A percentile compares a stretch with the other conserved stretches of the same genome.
phyloP scores from a whole-genome alignment of 805 yeast species.

The Hanseniaspora lachancei region DNA sequence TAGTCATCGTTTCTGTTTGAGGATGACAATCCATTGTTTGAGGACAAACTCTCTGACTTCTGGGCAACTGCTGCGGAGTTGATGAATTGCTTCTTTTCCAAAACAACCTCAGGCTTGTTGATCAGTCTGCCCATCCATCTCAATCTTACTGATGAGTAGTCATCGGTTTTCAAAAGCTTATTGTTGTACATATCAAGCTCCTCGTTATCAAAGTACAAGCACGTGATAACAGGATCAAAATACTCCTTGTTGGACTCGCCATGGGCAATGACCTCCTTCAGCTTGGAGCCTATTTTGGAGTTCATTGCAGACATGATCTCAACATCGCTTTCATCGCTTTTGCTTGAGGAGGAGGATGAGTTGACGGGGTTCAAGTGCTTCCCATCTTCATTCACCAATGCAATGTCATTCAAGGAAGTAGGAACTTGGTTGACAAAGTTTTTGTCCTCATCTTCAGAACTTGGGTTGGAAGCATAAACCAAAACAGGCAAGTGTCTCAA shows the following conservation, averaged over 20 bases:
- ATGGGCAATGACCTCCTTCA: conserved; percentile 13
- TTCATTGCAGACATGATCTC: conserved; percentile 12
- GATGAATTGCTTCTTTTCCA: conserved; percentile 70
- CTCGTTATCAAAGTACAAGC: conserved; percentile 76
- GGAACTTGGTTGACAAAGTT: conserved; percentile 22
- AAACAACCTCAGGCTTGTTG: conserved; percentile 61
- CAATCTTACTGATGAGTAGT: conserved; percentile 65
- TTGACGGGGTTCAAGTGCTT: not conserved
- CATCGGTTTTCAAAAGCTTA: conserved; percentile 56
- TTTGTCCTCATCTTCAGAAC: conserved; percentile 22
- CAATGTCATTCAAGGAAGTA: conserved; percentile 18
- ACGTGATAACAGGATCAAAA: conserved; percentile 71
- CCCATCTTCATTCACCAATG: not conserved
- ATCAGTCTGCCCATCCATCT: conserved; percentile 80
- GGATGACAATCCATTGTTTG: conserved; percentile 15
- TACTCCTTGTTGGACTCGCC: conserved; percentile 28
- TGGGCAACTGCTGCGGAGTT: conserved; percentile 24
- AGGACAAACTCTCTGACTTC: conserved; percentile 18
- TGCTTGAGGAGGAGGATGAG: not conserved
- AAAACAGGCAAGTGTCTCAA: conserved; percentile 86
- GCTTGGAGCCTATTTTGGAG: conserved; percentile 27
- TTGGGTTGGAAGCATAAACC: conserved; percentile 41
- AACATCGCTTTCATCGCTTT: conserved; percentile 16
- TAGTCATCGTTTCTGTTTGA: conserved; percentile 31
- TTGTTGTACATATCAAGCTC: conserved; percentile 76